phyloP scores from a whole-genome alignment of 495 filamentous ascomycete species.

The Annulohypoxylon moriforme region DNA sequence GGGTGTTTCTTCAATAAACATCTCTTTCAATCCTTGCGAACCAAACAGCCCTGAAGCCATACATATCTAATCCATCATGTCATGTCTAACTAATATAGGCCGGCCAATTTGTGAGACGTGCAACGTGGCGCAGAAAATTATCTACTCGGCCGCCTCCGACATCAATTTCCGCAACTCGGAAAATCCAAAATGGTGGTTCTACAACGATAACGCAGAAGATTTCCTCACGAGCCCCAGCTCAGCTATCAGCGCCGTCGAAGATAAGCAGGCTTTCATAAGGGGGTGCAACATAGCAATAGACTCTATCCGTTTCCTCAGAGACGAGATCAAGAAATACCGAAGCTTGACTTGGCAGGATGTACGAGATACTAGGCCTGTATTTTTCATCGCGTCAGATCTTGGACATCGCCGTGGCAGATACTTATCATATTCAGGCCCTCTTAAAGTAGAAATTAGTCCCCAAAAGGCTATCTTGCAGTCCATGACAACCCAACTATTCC shows the following conservation, averaged over 20 bases:
- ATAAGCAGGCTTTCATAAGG: neutral
- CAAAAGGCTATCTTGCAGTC: neutral
- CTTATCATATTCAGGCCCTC: neutral
- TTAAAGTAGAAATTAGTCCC: neutral
- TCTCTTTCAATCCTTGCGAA: neutral
- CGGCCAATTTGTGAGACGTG: neutral
- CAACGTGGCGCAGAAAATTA: neutral
- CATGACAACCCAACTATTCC: neutral
- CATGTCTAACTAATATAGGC: neutral
- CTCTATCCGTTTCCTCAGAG: neutral
- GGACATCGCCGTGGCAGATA: neutral
- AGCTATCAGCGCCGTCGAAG: neutral
- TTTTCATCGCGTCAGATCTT: neutral
- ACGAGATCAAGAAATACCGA: neutral
- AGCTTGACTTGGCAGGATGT: neutral
- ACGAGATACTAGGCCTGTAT: neutral
- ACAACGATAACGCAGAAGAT: neutral
- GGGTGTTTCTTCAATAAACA: no score
- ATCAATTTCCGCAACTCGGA: neutral
- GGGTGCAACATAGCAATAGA: slow-evolving; percentile 4
- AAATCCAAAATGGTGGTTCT: slow-evolving; percentile 1
- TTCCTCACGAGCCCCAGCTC: neutral
- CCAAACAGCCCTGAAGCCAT: neutral
- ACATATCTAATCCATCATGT: neutral
- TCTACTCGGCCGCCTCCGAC: neutral